Percentiles rank a stretch among this genome's conserved stretches.
phyloP scores from a whole-genome alignment of 2,329 filamentous ascomycete genomes.

The Cladorrhinum sp. region DNA sequence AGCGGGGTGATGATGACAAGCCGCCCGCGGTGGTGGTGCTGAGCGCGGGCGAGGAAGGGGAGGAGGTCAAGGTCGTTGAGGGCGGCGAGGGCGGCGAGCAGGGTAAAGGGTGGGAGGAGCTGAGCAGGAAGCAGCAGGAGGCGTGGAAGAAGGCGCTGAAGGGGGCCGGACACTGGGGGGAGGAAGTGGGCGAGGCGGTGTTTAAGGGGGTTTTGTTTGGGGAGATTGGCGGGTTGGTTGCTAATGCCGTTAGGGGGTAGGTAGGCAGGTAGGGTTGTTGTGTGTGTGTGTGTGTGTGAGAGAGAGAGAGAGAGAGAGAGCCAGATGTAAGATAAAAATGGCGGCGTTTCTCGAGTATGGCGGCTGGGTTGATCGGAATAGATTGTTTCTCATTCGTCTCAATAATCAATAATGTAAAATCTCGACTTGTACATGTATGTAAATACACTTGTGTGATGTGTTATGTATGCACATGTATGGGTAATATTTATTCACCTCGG shows the following conservation, averaged over 20 bases:
- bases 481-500: too few species aligned
- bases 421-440: too few species aligned
- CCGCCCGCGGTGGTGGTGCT: conserved; percentile 26
- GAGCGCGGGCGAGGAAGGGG: conserved; percentile 24
- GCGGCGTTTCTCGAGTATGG: too few species aligned
- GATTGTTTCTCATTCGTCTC: too few species aligned
- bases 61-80: conserved; percentile 37
- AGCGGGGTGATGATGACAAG: conserved; percentile 5
- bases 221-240: conserved; percentile 63
- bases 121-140: conserved; percentile 59
- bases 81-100: conserved; percentile 43
- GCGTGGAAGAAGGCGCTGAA: conserved; percentile 68
- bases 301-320: too few species aligned
- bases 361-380: too few species aligned
- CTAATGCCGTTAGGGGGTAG: conserved; percentile 41
- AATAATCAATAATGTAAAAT: too few species aligned
- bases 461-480: too few species aligned
- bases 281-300: too few species aligned
- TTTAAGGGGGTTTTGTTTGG: conserved; percentile 76
- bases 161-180: conserved; percentile 74
- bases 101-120: conserved; percentile 68
- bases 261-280: not conserved
- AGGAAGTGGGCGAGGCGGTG: conserved; percentile 71
- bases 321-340: too few species aligned
- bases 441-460: too few species aligned